These are phyloP conservation scores for Buxus sempervirens DNA, from an alignment of 164 flowering plant species.

Conservation along the genomic window DNA sequence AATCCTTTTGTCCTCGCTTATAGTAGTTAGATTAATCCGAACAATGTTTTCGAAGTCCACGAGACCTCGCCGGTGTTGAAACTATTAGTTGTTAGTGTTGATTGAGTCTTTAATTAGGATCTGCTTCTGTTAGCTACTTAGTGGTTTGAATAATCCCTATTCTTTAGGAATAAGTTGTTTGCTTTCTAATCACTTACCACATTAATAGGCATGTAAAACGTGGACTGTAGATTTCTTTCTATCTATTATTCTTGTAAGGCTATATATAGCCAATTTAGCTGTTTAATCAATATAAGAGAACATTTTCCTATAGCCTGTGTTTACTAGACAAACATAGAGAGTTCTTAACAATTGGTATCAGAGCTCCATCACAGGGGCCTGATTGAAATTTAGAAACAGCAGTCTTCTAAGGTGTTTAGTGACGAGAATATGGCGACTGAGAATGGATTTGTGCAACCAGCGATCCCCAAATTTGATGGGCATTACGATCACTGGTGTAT, in stretches of 20 bases:
- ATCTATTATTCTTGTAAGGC: neutral
- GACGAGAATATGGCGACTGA: neutral
- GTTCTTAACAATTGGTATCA: conserved; percentile 1
- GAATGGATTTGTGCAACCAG: conserved; percentile 5
- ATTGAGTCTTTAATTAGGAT: conserved; percentile 2
- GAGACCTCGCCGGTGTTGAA: too few relatives aligned
- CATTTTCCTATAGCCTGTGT: neutral
- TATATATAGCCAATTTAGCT: neutral
- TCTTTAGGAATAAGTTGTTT: conserved; percentile 3
- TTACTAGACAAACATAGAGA: neutral
- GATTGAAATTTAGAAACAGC: neutral
- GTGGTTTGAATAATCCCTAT: too few relatives aligned
- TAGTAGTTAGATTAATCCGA: too few relatives aligned
- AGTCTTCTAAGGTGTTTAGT: conserved; percentile 3
- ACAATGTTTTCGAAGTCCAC: too few relatives aligned
- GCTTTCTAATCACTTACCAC: neutral
- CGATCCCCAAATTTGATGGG: neutral
- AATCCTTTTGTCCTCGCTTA: too few relatives aligned
- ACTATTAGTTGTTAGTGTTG: neutral
- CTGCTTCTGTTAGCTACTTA: neutral
- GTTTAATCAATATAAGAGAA: neutral
- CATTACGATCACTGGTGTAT: conserved; percentile 1
- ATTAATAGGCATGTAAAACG: conserved; percentile 2
- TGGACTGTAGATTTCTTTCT: neutral
- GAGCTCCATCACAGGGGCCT: conserved; percentile 1